phyloP scores from a whole-genome alignment of 2,329 filamentous ascomycete genomes.

The Aspergillus versicolor region DNA sequence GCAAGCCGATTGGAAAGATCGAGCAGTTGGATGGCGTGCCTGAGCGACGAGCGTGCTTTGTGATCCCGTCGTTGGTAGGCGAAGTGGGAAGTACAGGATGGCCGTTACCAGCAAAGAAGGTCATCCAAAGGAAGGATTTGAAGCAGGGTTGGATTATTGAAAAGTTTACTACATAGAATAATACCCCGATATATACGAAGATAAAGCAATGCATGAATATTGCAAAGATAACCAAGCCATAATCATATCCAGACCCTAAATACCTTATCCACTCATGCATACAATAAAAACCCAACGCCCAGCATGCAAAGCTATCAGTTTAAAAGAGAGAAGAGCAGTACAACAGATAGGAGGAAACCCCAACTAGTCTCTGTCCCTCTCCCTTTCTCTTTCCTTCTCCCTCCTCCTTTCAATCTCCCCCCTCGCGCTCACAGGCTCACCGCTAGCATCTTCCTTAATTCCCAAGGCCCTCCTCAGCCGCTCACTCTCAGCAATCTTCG shows the following conservation, averaged over 20 bases:
- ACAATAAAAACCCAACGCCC: not conserved
- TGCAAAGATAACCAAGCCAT: not conserved
- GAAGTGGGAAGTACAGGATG: constrained; percentile 69
- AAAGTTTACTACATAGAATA: constrained; percentile 41
- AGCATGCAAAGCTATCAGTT: not conserved
- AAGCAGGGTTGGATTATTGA: constrained; percentile 75
- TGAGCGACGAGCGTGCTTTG: constrained; percentile 72
- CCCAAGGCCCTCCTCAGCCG: constrained; percentile 80
- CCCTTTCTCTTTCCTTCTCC: constrained; percentile 19
- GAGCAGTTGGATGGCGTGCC: constrained; percentile 48
- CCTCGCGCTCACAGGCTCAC: constrained; percentile 52
- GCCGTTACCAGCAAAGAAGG: constrained; percentile 81
- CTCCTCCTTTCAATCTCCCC: constrained; percentile 9
- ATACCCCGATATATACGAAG: constrained; percentile 5
- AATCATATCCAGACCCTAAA: not conserved
- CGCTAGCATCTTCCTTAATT: constrained; percentile 83
- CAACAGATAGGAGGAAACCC: not conserved
- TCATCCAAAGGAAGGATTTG: constrained; percentile 72
- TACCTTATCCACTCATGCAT: not conserved
- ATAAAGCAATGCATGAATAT: not conserved
- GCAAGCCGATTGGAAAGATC: constrained; percentile 88
- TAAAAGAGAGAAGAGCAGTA: not conserved
- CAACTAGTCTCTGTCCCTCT: not conserved
- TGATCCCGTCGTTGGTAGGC: constrained; percentile 75
- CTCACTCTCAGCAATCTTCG: constrained; percentile 95